A percentile compares a stretch with the other conserved stretches of the same genome.
Evolutionary conservation across 169 alveolate species (phyloP).

Genomic region (Plasmodium inui): DNA sequence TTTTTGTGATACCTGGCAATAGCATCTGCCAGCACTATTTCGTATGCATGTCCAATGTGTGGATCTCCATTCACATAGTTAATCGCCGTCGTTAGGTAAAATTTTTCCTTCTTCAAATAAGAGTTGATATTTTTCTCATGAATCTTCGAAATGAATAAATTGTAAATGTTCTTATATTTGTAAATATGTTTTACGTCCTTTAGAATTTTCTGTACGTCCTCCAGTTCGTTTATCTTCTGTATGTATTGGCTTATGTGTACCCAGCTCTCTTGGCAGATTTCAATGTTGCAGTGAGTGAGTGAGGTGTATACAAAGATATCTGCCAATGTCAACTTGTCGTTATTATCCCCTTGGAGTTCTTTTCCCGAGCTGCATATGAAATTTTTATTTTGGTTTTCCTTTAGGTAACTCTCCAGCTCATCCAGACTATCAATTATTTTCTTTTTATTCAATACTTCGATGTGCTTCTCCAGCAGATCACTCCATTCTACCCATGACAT

Average conservation of each 20-base stretch:
- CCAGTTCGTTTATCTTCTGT: slow-evolving; percentile 41
- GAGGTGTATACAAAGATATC: slow-evolving; percentile 65
- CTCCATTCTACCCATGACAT: slow-evolving; percentile 76
- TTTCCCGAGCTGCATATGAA: slow-evolving; percentile 6
- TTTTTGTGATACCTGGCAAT: slow-evolving; percentile 85
- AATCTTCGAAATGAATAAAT: slow-evolving; percentile 52
- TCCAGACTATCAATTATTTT: slow-evolving; percentile 66
- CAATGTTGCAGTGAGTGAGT: slow-evolving; percentile 24
- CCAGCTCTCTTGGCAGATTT: slow-evolving; percentile 71
- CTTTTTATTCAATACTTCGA: slow-evolving; percentile 36
- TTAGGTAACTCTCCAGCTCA: slow-evolving; percentile 45
- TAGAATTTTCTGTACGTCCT: slow-evolving; percentile 43
- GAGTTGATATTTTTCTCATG: slow-evolving; percentile 34
- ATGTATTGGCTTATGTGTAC: slow-evolving; percentile 23
- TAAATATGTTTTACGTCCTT: slow-evolving; percentile 29
- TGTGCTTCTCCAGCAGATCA: slow-evolving; percentile 29
- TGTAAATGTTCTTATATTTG: slow-evolving; percentile 51
- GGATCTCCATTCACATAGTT: slow-evolving; percentile 94
- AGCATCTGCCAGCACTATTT: slow-evolving; percentile 84
- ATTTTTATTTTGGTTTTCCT: slow-evolving; percentile 9
- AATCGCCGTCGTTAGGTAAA: slow-evolving; percentile 94
- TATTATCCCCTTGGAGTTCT: neutral
- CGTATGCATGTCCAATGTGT: slow-evolving; percentile 94
- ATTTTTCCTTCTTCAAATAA: slow-evolving; percentile 73
- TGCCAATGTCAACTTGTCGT: slow-evolving; percentile 14